Conservation (phyloP, 2,329 filamentous ascomycete genomes). For the Penicillium sp. region DNA sequence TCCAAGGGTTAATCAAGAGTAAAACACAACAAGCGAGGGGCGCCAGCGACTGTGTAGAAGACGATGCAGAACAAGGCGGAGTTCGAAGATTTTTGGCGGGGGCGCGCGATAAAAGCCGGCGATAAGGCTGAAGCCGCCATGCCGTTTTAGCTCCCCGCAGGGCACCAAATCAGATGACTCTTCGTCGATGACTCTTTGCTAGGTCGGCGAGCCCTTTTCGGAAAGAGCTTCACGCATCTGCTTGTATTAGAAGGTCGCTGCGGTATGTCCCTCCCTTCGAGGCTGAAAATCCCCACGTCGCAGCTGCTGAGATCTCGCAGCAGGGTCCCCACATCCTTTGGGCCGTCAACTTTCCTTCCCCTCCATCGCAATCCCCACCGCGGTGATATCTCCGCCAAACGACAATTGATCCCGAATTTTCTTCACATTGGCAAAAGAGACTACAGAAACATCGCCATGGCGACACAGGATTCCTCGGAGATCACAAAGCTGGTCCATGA, state of each 20-base stretch:
- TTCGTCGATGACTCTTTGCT: slow-evolving; percentile 2
- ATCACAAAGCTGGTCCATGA: slow-evolving; percentile 59
- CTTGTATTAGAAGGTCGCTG: neutral
- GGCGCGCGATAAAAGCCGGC: neutral
- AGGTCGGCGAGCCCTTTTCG: neutral
- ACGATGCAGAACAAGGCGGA: neutral
- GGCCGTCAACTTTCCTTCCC: neutral
- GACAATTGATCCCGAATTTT: neutral
- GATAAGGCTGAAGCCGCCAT: slow-evolving; percentile 14
- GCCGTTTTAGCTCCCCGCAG: slow-evolving; percentile 21
- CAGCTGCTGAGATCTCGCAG: neutral
- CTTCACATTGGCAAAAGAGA: neutral
- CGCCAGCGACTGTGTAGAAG: neutral
- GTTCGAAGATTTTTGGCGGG: slow-evolving; percentile 1
- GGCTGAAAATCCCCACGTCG: neutral
- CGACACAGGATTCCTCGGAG: slow-evolving; percentile 60
- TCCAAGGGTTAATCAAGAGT: neutral
- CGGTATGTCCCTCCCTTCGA: neutral
- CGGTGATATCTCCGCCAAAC: slow-evolving; percentile 5
- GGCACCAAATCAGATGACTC: slow-evolving; percentile 2
- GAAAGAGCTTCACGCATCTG: neutral
- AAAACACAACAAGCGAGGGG: neutral
- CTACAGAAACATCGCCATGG: slow-evolving; percentile 8
- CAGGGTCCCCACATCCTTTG: neutral
- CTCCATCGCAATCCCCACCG: slow-evolving; percentile 4